phyloP scores from a whole-genome alignment of 805 yeast species.

The Grigorovia yakushimaensis region DNA sequence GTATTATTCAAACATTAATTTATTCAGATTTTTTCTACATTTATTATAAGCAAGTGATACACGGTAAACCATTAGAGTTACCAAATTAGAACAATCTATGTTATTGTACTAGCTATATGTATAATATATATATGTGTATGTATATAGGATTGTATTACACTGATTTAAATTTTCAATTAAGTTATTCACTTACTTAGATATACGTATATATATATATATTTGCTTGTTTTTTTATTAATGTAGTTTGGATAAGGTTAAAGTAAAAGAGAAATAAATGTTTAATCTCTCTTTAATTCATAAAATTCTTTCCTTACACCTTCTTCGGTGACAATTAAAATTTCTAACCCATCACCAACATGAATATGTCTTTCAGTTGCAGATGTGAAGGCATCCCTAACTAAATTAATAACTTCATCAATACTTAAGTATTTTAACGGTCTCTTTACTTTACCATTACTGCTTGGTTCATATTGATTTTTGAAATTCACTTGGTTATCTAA shows the following conservation, averaged over 20 bases:
- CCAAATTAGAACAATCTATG: slow-evolving; percentile 35
- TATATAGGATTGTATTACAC: too few species aligned
- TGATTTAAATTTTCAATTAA: background rate
- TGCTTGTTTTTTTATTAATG: background rate
- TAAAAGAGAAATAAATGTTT: slow-evolving; percentile 2
- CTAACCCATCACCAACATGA: slow-evolving; percentile 95
- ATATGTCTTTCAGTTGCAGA: slow-evolving; percentile 98
- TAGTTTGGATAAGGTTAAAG: background rate
- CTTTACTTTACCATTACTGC: slow-evolving; percentile 55
- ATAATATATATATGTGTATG: background rate
- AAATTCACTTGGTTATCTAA: slow-evolving; percentile 94
- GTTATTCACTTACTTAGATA: background rate
- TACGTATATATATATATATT: background rate
- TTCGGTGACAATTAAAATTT: slow-evolving; percentile 81
- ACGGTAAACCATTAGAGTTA: slow-evolving; percentile 66
- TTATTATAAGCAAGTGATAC: slow-evolving; percentile 72
- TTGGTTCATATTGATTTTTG: slow-evolving; percentile 86
- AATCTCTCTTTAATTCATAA: slow-evolving; percentile 84
- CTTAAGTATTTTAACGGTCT: slow-evolving; percentile 52
- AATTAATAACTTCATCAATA: slow-evolving; percentile 74
- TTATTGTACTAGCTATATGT: background rate
- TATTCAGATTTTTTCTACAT: slow-evolving; percentile 95
- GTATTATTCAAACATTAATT: slow-evolving; percentile 72
- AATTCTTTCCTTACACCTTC: slow-evolving; percentile 83
- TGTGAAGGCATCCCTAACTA: slow-evolving; percentile 88